phyloP scores from a whole-genome alignment of 306 rosid genomes.

The Prunus mongolica region DNA sequence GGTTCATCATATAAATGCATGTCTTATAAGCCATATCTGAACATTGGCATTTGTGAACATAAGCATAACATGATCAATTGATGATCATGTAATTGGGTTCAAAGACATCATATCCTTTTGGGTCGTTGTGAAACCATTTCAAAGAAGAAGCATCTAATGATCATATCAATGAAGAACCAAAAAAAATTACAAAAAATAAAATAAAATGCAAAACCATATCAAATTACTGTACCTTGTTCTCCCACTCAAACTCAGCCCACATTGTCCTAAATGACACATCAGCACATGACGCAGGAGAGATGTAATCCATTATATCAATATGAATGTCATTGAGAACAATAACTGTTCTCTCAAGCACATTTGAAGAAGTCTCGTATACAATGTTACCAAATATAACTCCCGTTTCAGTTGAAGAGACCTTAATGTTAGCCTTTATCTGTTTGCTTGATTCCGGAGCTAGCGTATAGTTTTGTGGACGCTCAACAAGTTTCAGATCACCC shows the following conservation, averaged over 20 bases:
- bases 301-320: constrained; percentile 99
- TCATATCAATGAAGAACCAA: neutral
- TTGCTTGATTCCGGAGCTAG: constrained; percentile 95
- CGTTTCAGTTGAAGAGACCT: constrained; percentile 97
- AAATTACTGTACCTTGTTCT: constrained; percentile 70
- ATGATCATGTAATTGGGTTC: neutral
- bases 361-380: constrained; percentile 90
- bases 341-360: constrained; percentile 87
- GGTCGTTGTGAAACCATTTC: neutral
- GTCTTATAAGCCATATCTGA: neutral
- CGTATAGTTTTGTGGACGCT: constrained; percentile 96
- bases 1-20: neutral
- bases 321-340: constrained; percentile 97
- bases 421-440: constrained; percentile 95
- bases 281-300: constrained; percentile 93
- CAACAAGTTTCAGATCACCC: constrained; percentile 99
- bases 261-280: constrained; percentile 90
- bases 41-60: neutral
- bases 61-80: neutral
- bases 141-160: neutral
- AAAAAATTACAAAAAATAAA: neutral
- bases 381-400: constrained; percentile 97
- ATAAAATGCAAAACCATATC: neutral
- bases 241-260: constrained; percentile 99
- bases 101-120: neutral